Evolutionary conservation across 352 stramenopile species (phyloP).

Genomic region (Elongisporangium senticosum): DNA sequence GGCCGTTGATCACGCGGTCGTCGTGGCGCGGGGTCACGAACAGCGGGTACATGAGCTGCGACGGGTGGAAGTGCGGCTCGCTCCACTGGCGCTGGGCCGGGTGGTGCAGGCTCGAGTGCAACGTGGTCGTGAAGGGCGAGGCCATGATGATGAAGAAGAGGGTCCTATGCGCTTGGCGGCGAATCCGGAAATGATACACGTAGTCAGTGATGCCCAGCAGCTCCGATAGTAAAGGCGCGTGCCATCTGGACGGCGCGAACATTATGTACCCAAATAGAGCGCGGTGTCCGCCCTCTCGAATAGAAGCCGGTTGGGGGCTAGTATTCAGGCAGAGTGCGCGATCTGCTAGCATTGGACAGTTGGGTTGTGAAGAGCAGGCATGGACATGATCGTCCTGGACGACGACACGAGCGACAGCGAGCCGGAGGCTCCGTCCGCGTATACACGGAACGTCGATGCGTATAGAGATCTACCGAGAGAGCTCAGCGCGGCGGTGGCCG

Average conservation of each 20-base stretch:
- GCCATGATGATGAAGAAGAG: background rate
- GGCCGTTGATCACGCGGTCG: constrained; percentile 67
- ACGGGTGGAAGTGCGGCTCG: constrained; percentile 83
- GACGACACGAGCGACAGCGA: constrained; percentile 15
- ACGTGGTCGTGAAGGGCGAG: constrained; percentile 11
- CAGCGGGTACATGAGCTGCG: constrained; percentile 88
- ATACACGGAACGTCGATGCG: background rate
- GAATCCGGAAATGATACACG: background rate
- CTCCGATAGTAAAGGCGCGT: background rate
- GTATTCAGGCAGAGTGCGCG: background rate
- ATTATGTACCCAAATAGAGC: background rate
- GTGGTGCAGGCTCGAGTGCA: constrained; percentile 84
- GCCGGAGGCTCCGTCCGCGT: constrained; percentile 4
- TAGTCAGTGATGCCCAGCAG: background rate
- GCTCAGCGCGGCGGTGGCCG: background rate
- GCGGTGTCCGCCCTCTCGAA: background rate
- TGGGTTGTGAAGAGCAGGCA: background rate
- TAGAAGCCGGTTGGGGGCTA: background rate
- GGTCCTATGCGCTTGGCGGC: background rate
- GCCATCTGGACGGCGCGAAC: background rate
- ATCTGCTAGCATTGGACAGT: background rate
- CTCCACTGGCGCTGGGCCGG: constrained; percentile 77
- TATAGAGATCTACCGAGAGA: background rate
- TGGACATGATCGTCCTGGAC: constrained; percentile 25
- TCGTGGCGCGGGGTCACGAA: constrained; percentile 74